Evolutionary conservation across 345 rosid species (phyloP), one percentile per base, ranked within the genome.

Genomic region (Eucalyptus sp.): DNA sequence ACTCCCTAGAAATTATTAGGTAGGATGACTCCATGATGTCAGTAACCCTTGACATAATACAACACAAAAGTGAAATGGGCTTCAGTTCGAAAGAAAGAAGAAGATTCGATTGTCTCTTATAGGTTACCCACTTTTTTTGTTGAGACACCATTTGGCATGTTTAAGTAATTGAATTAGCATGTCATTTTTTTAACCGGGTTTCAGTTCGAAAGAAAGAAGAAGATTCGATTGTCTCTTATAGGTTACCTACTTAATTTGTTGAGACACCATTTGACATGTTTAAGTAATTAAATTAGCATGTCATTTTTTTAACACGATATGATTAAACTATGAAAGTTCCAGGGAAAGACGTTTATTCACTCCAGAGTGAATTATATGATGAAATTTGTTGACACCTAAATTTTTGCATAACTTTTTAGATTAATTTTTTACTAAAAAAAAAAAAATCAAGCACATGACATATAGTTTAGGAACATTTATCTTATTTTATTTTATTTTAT

Each of bases 1-100:
- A 14, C 37, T 64, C 4, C 7, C 16, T 27, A 60, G 31, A 12
- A 60, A 60, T 58, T 60, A 60, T 12, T 60, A 60, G 56, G 66
- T 60, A 60, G 66, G 66, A 60, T 27, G 31, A 16, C 66, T 27
- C 66, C 66, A 60, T 60, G 12, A 12, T 3, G 31, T 27, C 4
- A 5, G 2, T 2, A 12, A 60, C 7, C 12, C 31, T 60, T 12
- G 66, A 60, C 16, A 60, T 6, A 0, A 29, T 16, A 60, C 4
- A 0, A 60, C 12, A 1, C 0, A 0, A 60, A 60, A 27, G 58
- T 27, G 7, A 60, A 25, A 0, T 5, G 2, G 66, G 31, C 15
- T 60, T 7, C 0, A 12, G 0, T 60, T 60, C 4, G 0, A 60
- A 5, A 60, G 7, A 60, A 11, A 60, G 7, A 51, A 51, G 56